Evolutionary conservation across 305 asterid genomes (phyloP).

Genomic region (Solanum hybrid): DNA sequence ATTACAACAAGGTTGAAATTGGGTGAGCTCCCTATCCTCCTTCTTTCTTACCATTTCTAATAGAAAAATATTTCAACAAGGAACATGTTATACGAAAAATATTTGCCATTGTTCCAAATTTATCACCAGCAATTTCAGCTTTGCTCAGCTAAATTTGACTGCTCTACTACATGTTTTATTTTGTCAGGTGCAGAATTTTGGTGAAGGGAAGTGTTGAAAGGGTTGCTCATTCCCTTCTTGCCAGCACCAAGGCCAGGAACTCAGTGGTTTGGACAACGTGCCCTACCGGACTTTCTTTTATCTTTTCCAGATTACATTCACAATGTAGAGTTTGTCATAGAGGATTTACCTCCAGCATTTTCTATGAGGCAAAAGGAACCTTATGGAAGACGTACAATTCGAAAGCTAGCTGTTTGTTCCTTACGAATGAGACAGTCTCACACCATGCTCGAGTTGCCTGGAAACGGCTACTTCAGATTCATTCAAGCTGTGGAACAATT

Average conservation of each 20-base stretch:
- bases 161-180: neutral
- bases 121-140: neutral
- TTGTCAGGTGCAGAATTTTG: slow-evolving; percentile 29
- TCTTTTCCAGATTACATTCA: slow-evolving; percentile 24
- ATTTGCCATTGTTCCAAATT: neutral
- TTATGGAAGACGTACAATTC: slow-evolving; percentile 26
- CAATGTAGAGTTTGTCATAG: slow-evolving; percentile 24
- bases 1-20: neutral
- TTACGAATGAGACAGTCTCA: slow-evolving; percentile 27
- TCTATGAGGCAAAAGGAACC: slow-evolving; percentile 28
- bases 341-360: slow-evolving; percentile 30
- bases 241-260: slow-evolving; percentile 25
- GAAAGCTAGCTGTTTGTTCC: slow-evolving; percentile 18
- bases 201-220: slow-evolving; percentile 38
- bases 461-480: slow-evolving; percentile 49
- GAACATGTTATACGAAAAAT: neutral
- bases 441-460: slow-evolving; percentile 51
- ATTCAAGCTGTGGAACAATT: slow-evolving; percentile 40
- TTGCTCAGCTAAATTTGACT: neutral
- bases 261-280: slow-evolving; percentile 18
- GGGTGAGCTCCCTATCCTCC: neutral
- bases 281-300: slow-evolving; percentile 26
- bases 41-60: neutral
- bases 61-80: neutral
- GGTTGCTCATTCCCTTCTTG: slow-evolving; percentile 27